Base-by-base conservation (phyloP, 257 asterid genomes). In the Nicotiana attenuata region DNA sequence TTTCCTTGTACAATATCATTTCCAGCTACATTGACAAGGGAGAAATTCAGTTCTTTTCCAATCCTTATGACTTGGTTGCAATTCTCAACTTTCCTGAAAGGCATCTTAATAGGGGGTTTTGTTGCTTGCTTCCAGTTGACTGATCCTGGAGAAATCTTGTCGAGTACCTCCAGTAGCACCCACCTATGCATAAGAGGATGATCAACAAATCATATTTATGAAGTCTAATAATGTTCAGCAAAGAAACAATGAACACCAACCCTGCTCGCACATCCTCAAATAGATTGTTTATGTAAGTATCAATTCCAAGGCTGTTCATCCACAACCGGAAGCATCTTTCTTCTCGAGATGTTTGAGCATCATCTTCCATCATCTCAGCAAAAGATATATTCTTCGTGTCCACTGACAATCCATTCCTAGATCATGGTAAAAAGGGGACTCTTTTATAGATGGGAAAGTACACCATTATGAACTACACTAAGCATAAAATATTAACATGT, bases 291-390 rank as follows among this genome's bases (percentile, higher is more conserved):
- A 95, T 92, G 41, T 90, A 88, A 14, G 93, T 85, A 38, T 92
- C 96, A n/a, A 88, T 81, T 82, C 99, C 99, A 81, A 93, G 97
- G 85, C 99, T 93, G 90, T 93, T 95, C 78, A 95, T 91, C 99
- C 99, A 95, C 81, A 93, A 88, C 64, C 99, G 91, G 84, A 95
- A 95, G 88, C 99, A 95, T 87, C 97, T 95, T 87, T 92, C 99
- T 85, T 95, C 99, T 64, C 98, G 90, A 65, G 99, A 92, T 55
- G 97, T 95, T 88, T 93, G 91, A 86, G 88, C 93, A 88, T 95
- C 99, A 85, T 95, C 98, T 19, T 92, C 85, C 99, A 93, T 90
- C 95, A 93, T 93, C 87, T 90, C 94, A 61, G 99, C 95, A 63
- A 91, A 92, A 15, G 97, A 83, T 64, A 83, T 71, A 85, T 90